Conservation (phyloP, 2,329 filamentous ascomycete genomes). For the Sporothrix pallida region DNA sequence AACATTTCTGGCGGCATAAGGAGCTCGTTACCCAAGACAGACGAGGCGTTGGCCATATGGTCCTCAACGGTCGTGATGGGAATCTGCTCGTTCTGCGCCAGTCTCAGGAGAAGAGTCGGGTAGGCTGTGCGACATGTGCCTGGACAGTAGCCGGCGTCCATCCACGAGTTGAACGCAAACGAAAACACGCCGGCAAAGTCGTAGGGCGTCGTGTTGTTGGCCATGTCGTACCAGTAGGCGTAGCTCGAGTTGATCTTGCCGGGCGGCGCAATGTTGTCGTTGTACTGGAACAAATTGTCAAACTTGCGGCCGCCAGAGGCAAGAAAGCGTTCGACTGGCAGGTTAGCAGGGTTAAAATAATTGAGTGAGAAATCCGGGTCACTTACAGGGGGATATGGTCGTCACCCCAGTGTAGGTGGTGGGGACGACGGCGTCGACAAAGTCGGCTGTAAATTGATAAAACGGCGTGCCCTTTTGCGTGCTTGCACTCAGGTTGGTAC, state of each 20-base stretch:
- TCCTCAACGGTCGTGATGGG: neutral
- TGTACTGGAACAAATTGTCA: neutral
- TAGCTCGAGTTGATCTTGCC: neutral
- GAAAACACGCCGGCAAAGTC: constrained; percentile 34
- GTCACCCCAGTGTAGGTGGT: neutral
- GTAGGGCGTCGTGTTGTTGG: neutral
- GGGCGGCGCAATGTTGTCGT: neutral
- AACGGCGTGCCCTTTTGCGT: neutral
- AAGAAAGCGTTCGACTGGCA: constrained; percentile 3
- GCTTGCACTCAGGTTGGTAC: neutral
- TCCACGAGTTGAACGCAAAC: constrained; percentile 36
- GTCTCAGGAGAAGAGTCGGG: neutral
- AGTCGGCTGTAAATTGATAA: constrained; percentile 11
- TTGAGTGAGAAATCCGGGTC: neutral
- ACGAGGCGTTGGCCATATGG: neutral
- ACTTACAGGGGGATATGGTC: constrained; percentile 14
- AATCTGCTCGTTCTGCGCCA: neutral
- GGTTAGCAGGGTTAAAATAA: neutral
- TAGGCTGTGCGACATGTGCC: constrained; percentile 27
- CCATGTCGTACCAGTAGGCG: constrained; percentile 25
- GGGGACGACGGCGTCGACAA: neutral
- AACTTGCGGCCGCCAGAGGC: neutral
- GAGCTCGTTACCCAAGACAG: neutral
- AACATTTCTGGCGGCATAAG: neutral
- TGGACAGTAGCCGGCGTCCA: constrained; percentile 36